Evolutionary conservation across 1,139 yeast species (phyloP).

Genomic region (Debaryomyces fabryi): DNA sequence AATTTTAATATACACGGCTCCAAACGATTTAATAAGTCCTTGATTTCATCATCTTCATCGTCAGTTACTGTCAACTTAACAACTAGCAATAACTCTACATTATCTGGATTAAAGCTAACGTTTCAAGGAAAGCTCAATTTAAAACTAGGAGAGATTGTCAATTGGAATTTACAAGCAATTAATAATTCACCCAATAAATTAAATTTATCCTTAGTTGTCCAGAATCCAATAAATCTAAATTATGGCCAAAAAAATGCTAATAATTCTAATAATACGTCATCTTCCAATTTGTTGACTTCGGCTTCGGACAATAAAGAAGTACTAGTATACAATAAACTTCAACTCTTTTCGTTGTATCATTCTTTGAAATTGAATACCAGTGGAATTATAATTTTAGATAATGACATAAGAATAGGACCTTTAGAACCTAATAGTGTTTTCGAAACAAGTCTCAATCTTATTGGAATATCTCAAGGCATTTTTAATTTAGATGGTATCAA

Average conservation of each 20-base stretch:
- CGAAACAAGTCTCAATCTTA: conserved; percentile 62
- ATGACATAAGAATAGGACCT: conserved; percentile 67
- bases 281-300: conserved; percentile 19
- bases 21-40: conserved; percentile 13
- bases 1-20: conserved; percentile 8
- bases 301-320: conserved; percentile 15
- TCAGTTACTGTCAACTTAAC: conserved; percentile 48
- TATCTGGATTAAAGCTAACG: conserved; percentile 58
- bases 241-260: conserved; percentile 22
- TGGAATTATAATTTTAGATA: conserved; percentile 63
- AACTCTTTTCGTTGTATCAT: conserved; percentile 37
- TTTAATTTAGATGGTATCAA: conserved; percentile 66
- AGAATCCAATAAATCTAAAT: conserved; percentile 25
- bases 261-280: conserved; percentile 17
- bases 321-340: conserved; percentile 26
- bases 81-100: conserved; percentile 32
- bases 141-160: conserved; percentile 59
- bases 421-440: conserved; percentile 63
- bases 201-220: conserved; percentile 46
- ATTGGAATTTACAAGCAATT: conserved; percentile 69
- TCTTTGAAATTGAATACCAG: conserved; percentile 36
- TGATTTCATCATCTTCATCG: conserved; percentile 36
- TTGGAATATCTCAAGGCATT: conserved; percentile 68
- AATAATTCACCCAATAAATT: conserved; percentile 55
- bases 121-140: conserved; percentile 67